These are phyloP conservation scores for Exophiala viscosa DNA, from an alignment of 2,329 filamentous ascomycete genomes.

Conservation along the genomic window DNA sequence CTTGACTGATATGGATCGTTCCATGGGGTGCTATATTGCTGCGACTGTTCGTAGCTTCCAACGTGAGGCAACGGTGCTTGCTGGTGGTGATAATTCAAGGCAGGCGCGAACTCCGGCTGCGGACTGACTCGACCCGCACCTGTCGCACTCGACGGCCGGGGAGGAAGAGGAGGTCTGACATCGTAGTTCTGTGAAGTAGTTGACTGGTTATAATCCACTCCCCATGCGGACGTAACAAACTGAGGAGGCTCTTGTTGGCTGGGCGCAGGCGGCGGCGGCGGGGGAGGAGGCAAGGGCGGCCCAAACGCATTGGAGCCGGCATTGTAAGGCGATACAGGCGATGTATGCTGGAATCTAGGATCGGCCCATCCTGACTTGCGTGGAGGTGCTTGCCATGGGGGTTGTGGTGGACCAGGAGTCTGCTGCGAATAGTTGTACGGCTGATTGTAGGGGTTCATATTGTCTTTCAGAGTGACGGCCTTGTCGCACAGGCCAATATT, in stretches of 20 bases:
- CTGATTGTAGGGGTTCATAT: conserved; percentile 22
- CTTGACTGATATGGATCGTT: conserved; percentile 21
- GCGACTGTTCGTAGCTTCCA: conserved; percentile 1
- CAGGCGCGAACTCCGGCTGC: conserved; percentile 9
- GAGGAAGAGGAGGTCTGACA: conserved; percentile 26
- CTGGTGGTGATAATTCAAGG: conserved; percentile 15
- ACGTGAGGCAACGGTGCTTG: conserved; percentile 4
- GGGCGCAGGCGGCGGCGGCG: conserved; percentile 13
- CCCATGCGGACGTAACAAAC: conserved; percentile 40
- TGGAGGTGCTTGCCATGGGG: conserved; percentile 28
- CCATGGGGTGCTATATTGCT: conserved; percentile 24
- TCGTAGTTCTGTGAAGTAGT: conserved; percentile 8
- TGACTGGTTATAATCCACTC: conserved; percentile 37
- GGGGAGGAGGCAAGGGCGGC: conserved; percentile 18
- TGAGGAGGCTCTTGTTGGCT: conserved; percentile 12
- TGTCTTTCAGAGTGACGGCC: neutral
- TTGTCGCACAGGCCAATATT: neutral
- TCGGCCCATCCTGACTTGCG: conserved; percentile 27
- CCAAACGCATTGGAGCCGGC: conserved; percentile 11
- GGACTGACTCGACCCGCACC: conserved; percentile 17
- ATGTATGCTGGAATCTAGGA: conserved; percentile 20
- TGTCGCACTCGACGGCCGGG: conserved; percentile 23
- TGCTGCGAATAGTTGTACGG: conserved; percentile 25
- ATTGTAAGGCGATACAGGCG: conserved; percentile 17
- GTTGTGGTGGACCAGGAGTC: conserved; percentile 26